Percentiles rank a stretch among this genome's conserved stretches.
Evolutionary conservation across 2,329 filamentous ascomycete species (phyloP).

Genomic region (Furcasterigmium furcatum): DNA sequence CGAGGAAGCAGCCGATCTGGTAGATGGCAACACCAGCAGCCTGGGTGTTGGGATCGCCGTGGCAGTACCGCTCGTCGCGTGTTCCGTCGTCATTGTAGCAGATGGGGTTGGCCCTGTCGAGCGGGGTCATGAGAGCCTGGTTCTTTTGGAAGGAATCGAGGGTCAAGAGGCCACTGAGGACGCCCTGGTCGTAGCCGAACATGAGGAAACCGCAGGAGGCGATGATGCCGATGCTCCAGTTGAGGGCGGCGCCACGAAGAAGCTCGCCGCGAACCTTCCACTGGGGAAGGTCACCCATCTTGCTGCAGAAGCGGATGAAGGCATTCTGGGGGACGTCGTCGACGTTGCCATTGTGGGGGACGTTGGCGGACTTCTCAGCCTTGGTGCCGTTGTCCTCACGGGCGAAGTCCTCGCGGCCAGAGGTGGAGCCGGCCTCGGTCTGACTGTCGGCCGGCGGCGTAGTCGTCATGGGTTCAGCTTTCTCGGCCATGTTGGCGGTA

Average conservation of each 20-base stretch:
- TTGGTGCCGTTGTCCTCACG: not conserved
- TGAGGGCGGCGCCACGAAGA: conserved; percentile 16
- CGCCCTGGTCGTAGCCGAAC: conserved; percentile 10
- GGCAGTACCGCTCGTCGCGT: conserved; percentile 16
- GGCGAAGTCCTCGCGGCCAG: not conserved
- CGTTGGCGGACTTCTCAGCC: not conserved
- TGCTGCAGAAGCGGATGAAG: conserved; percentile 12
- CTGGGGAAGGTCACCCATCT: conserved; percentile 18
- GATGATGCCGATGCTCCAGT: conserved; percentile 20
- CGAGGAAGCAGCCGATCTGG: conserved; percentile 23
- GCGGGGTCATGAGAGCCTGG: conserved; percentile 19
- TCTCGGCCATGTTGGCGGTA: not conserved
- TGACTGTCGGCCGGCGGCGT: not conserved
- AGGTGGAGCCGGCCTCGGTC: not conserved
- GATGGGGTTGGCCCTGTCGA: conserved; percentile 16
- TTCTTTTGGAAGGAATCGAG: conserved; percentile 21
- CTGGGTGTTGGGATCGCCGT: conserved; percentile 21
- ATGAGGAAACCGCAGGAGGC: conserved; percentile 19
- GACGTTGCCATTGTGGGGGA: not conserved
- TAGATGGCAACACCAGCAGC: conserved; percentile 22
- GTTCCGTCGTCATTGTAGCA: conserved; percentile 18
- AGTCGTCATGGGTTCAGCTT: not conserved
- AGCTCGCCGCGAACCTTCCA: conserved; percentile 17
- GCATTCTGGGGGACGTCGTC: conserved; percentile 2
- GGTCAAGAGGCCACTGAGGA: conserved; percentile 21